Conservation (phyloP, 208 protist genomes). For the Trypanosoma rangeli region DNA sequence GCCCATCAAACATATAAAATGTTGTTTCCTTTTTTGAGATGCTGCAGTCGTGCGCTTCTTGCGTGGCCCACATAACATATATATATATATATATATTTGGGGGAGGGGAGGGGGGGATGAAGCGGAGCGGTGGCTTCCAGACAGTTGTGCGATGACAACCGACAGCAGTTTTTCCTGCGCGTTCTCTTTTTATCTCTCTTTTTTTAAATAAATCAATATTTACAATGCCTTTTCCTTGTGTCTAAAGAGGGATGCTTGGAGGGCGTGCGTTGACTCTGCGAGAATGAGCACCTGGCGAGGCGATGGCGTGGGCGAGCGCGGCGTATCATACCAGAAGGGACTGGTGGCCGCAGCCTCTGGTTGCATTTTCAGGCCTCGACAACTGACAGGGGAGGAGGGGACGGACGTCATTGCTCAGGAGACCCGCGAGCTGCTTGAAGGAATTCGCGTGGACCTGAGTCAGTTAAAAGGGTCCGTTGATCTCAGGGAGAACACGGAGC, state of each 20-base stretch:
- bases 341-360: neutral
- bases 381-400: constrained; percentile 9
- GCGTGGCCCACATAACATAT: too few species aligned
- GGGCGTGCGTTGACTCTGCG: neutral
- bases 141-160: neutral
- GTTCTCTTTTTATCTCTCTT: neutral
- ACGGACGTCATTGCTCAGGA: constrained; percentile 23
- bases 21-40: neutral
- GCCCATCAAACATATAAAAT: neutral
- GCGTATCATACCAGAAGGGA: neutral
- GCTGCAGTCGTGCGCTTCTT: neutral
- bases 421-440: constrained; percentile 22
- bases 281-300: neutral
- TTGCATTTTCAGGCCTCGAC: constrained; percentile 9
- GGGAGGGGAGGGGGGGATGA: neutral
- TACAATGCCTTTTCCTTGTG: constrained; percentile 24
- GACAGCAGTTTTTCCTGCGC: neutral
- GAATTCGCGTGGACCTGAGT: constrained; percentile 32
- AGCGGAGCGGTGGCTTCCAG: neutral
- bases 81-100: neutral
- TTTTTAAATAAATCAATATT: neutral
- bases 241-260: constrained; percentile 13
- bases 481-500: constrained; percentile 26
- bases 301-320: neutral
- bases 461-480: constrained; percentile 25